Base-by-base conservation (phyloP, 31 red algal species). In the Asparagopsis taxiformis region DNA sequence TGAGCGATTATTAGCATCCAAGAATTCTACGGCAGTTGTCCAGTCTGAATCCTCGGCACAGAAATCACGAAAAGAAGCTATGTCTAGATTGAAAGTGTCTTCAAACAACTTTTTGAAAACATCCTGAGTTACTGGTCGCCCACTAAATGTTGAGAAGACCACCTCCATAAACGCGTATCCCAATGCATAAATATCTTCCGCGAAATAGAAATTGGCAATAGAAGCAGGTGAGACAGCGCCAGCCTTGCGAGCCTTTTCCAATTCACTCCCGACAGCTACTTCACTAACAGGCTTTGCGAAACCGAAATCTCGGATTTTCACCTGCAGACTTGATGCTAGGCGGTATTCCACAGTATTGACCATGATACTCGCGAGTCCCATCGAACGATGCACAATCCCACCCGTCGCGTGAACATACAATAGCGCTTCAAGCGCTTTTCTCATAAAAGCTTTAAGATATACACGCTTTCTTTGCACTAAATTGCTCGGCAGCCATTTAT, bases 291-390 rank as follows among this genome's bases (percentile, higher is more conserved):
- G 57, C 31, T 61, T 69, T 19, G 82, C 80, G 38, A 93, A 93
- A 2, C 90, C 90, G 21, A 93, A 75, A 41, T 93, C 90, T 3
- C 90, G 90, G 53, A 93, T 31, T 59, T 93, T 93, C 30, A 85
- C 75, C 20, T 72, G 73, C 19, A 93, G 28, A 10, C 49, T 67
- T 20, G 63, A 46, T 11, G 70, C 71, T 15, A 77, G 48, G 28
- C 76, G 44, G 51, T 83, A 83, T 39, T 93, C 90, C 7, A 56
- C 59, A 19, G 90, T 93, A 58, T 93, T 93, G 32, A 93, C 79
- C 67, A 87, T 71, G 43, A 93, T 75, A 52, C 80, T 86, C 2
- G 72, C 68, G 29, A 83, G 51, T 20, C 80, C 62, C 23, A 93
- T 73, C 1, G 90, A 86, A 22, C 90, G 74, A 69, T 93, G 90